Percentiles rank a stretch among this genome's conserved stretches.
phyloP scores from a whole-genome alignment of 2,329 filamentous ascomycete species.

The Thielaviopsis punctulata region DNA sequence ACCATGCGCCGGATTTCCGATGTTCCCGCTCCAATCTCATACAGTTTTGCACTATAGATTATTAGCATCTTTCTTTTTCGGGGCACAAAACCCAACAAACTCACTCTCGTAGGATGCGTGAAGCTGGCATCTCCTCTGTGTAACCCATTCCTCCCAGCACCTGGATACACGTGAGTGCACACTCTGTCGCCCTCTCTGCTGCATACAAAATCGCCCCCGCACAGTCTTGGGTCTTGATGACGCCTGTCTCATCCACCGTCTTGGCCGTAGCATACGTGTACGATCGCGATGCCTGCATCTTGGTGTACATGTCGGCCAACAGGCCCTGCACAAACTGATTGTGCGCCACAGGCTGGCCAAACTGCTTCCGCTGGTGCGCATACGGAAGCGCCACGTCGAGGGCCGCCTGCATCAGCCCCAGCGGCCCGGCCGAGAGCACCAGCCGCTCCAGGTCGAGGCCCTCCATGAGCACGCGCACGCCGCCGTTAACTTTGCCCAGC shows the following conservation, averaged over 20 bases:
- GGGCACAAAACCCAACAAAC: constrained; percentile 16
- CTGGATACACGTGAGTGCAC: constrained; percentile 74
- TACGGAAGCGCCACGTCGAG: constrained; percentile 80
- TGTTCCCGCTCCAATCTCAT: constrained; percentile 93
- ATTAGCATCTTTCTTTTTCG: constrained; percentile 16
- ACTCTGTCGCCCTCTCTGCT: constrained; percentile 77
- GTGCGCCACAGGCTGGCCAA: constrained; percentile 68
- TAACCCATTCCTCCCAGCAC: constrained; percentile 91
- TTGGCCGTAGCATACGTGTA: constrained; percentile 78
- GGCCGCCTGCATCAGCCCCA: constrained; percentile 87
- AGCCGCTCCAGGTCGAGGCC: constrained; percentile 86
- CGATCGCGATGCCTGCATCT: constrained; percentile 63
- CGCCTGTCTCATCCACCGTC: constrained; percentile 57
- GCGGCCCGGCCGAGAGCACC: constrained; percentile 74
- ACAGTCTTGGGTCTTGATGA: constrained; percentile 75
- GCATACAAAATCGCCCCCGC: constrained; percentile 88
- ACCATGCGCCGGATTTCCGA: constrained; percentile 90
- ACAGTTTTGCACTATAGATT: constrained; percentile 47
- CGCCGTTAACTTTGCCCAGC: constrained; percentile 62
- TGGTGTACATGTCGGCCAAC: constrained; percentile 94
- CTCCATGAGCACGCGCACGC: constrained; percentile 87
- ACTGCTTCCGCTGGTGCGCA: constrained; percentile 77
- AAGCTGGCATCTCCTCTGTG: constrained; percentile 85
- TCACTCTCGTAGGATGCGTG: constrained; percentile 58
- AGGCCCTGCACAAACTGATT: constrained; percentile 90